Conservation (phyloP, 805 yeast genomes). For the Pichia scutulata region DNA sequence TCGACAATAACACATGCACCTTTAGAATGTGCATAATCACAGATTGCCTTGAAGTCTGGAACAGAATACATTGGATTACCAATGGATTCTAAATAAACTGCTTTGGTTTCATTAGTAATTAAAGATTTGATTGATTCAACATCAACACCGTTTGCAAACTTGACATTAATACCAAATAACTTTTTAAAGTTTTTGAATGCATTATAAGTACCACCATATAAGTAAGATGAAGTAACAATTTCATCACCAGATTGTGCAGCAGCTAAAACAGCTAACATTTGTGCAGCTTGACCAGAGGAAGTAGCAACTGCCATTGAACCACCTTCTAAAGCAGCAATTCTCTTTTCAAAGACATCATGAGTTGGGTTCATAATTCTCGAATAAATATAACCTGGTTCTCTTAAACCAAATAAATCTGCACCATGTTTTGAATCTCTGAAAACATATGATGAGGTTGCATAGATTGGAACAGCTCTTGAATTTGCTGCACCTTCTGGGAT, state of each 20-base stretch:
- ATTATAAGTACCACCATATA: slow-evolving; percentile 95
- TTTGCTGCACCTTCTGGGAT: slow-evolving; percentile 47
- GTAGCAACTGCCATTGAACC: slow-evolving; percentile 89
- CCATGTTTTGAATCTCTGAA: slow-evolving; percentile 88
- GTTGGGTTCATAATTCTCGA: slow-evolving; percentile 93
- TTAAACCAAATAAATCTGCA: slow-evolving; percentile 79
- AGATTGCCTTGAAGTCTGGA: slow-evolving; percentile 79
- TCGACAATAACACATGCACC: slow-evolving; percentile 91
- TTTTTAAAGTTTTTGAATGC: slow-evolving; percentile 91
- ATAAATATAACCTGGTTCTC: slow-evolving; percentile 80
- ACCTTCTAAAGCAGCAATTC: slow-evolving; percentile 88
- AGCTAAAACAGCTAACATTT: slow-evolving; percentile 73
- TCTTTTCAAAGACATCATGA: slow-evolving; percentile 79
- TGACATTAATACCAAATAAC: slow-evolving; percentile 68
- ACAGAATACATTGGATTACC: slow-evolving; percentile 91
- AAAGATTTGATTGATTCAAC: slow-evolving; percentile 62
- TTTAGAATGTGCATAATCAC: slow-evolving; percentile 70
- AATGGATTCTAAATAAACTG: slow-evolving; percentile 80
- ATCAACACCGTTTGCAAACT: slow-evolving; percentile 77
- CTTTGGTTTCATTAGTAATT: slow-evolving; percentile 82
- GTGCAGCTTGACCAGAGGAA: slow-evolving; percentile 97
- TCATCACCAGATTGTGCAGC: slow-evolving; percentile 87
- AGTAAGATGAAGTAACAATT: slow-evolving; percentile 73
- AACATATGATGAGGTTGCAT: slow-evolving; percentile 84
- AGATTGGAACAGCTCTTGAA: slow-evolving; percentile 89